Conservation (phyloP, 2,329 filamentous ascomycete species). For the Teratosphaeria pseudoeucalypti region DNA sequence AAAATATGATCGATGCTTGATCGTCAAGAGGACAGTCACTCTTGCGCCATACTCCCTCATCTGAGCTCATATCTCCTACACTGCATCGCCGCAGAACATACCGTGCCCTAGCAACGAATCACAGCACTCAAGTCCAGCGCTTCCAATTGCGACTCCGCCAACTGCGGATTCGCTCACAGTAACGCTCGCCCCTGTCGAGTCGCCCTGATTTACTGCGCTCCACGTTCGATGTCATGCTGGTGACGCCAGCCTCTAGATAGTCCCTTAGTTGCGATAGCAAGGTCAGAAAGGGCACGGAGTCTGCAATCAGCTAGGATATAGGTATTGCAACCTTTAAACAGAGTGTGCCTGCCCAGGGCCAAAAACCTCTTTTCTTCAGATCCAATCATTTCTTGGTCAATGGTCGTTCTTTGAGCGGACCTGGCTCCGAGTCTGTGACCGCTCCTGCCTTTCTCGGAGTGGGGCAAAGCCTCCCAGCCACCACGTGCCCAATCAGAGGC, state of each 20-base stretch:
- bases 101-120: neutral
- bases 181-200: neutral
- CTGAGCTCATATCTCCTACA: too few species aligned
- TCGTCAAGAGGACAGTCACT: neutral
- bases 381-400: neutral
- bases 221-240: neutral
- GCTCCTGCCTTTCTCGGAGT: neutral
- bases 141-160: neutral
- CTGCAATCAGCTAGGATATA: too few species aligned
- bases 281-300: too few species aligned
- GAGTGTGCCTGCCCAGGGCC: too few species aligned
- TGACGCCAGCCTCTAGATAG: neutral
- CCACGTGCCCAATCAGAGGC: neutral
- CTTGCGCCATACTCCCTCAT: neutral
- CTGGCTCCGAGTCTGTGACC: neutral
- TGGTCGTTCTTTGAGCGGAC: neutral
- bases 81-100: neutral
- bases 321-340: too few species aligned
- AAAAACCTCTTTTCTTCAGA: too few species aligned
- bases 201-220: neutral
- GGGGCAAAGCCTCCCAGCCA: neutral
- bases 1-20: too few species aligned
- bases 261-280: neutral
- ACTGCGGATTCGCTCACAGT: neutral
- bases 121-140: too few species aligned